These are phyloP conservation scores for Anisodus acutangulus DNA, from an alignment of 257 asterid species.

Conservation along the genomic window DNA sequence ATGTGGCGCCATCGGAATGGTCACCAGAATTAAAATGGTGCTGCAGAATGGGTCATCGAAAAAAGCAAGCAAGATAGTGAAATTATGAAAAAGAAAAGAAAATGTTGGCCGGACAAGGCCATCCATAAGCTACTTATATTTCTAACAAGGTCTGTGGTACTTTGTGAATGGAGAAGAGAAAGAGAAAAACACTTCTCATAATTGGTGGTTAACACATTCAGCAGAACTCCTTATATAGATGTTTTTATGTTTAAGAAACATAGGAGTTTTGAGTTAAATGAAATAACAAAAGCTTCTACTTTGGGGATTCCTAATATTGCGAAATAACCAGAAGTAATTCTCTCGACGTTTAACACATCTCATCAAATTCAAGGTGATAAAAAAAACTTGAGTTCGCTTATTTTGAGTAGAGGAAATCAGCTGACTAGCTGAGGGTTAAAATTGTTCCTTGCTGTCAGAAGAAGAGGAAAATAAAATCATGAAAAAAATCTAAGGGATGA, in stretches of 20 bases:
- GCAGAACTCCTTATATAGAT: neutral
- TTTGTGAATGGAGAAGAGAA: neutral
- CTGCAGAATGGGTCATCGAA: neutral
- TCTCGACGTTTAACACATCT: neutral
- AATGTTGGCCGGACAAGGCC: neutral
- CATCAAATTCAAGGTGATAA: neutral
- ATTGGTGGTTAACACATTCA: neutral
- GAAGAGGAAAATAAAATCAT: neutral
- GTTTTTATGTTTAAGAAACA: neutral
- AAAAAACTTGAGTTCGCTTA: conserved; percentile 5
- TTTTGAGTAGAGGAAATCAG: neutral
- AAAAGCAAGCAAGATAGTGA: neutral
- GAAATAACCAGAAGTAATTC: neutral
- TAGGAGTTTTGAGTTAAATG: neutral
- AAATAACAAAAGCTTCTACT: neutral
- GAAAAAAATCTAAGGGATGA: neutral
- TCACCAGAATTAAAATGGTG: neutral
- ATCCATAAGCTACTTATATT: neutral
- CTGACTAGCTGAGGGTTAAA: neutral
- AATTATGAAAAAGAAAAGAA: neutral
- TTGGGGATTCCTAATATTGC: neutral
- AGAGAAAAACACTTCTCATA: neutral
- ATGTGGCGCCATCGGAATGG: too few relatives aligned
- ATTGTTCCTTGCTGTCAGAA: conserved; percentile 5
- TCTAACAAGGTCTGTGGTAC: neutral